Evolutionary conservation across 192 early-diverging fungal species (phyloP).

Genomic region (Entophlyctis luteolus): DNA sequence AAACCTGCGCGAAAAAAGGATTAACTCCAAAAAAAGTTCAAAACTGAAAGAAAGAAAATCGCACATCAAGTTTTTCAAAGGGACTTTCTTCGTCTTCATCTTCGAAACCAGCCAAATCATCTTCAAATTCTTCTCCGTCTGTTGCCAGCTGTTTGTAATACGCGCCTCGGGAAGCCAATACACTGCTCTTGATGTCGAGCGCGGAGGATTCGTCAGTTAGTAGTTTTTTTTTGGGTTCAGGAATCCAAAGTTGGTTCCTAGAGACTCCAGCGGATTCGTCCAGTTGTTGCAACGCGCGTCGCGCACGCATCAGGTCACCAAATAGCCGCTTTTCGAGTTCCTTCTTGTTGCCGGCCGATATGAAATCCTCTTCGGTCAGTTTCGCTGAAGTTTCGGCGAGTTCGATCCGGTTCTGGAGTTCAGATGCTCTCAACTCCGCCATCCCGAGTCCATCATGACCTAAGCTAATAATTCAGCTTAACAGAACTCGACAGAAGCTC

Average conservation of each 20-base stretch:
- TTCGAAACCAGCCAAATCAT: slow-evolving; percentile 21
- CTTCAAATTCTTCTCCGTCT: slow-evolving; percentile 8
- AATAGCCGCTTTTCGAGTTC: not conserved
- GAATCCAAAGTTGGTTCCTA: slow-evolving; percentile 2
- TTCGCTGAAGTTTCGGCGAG: not conserved
- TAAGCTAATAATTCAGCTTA: not conserved
- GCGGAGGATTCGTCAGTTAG: slow-evolving; percentile 13
- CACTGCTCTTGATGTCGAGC: not conserved
- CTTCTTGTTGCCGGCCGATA: not conserved
- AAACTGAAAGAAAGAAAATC: not conserved
- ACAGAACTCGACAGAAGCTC: not conserved
- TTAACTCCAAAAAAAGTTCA: not conserved
- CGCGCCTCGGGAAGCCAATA: slow-evolving; percentile 13
- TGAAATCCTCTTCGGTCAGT: slow-evolving; percentile 7
- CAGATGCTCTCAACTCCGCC: not conserved
- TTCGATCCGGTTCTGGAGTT: not conserved
- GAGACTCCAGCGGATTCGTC: slow-evolving; percentile 1
- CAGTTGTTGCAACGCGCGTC: slow-evolving; percentile 4
- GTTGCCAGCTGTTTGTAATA: slow-evolving; percentile 33
- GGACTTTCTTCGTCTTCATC: slow-evolving; percentile 31
- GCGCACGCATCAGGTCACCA: slow-evolving; percentile 9
- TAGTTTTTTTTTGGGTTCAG: slow-evolving; percentile 7
- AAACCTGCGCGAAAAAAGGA: slow-evolving; percentile 26
- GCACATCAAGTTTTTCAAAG: slow-evolving; percentile 31
- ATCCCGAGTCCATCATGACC: slow-evolving; percentile 1